A percentile compares a stretch with the other conserved stretches of the same genome.
Conservation (phyloP, 441 rosid genomes). For the Brassica balearica region DNA sequence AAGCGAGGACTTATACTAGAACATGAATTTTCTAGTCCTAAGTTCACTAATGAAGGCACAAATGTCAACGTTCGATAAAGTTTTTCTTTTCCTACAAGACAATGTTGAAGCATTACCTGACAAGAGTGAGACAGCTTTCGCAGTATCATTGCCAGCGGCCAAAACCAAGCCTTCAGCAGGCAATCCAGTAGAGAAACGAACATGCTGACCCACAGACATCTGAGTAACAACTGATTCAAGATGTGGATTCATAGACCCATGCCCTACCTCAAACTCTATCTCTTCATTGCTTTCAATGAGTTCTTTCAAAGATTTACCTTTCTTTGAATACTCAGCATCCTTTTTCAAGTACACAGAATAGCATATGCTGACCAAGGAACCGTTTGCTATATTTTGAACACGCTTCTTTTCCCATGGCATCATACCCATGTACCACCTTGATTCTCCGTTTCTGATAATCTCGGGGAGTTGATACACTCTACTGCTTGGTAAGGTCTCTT, state of each 20-base stretch:
- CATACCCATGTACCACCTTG: neutral
- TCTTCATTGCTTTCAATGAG: conserved; percentile 6
- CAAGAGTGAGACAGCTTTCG: neutral
- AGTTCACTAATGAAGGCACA: neutral
- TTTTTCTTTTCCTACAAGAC: neutral
- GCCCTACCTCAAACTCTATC: conserved; percentile 10
- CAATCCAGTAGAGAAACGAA: conserved; percentile 7
- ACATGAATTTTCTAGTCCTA: neutral
- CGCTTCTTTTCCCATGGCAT: neutral
- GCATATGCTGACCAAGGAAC: neutral
- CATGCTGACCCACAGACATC: neutral
- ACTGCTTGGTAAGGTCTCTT: neutral
- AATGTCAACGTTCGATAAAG: neutral
- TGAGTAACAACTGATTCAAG: conserved; percentile 2
- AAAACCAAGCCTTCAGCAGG: conserved; percentile 2
- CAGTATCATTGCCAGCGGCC: neutral
- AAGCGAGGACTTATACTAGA: neutral
- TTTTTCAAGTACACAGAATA: neutral
- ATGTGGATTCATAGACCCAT: conserved; percentile 14
- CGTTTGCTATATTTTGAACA: conserved; percentile 4
- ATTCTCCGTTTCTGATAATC: neutral
- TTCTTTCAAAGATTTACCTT: neutral
- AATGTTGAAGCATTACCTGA: conserved; percentile 9
- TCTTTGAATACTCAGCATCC: neutral
- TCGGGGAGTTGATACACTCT: neutral